Evolutionary conservation across 164 flowering plant species (phyloP).

Genomic region (Brasenia schreberi): DNA sequence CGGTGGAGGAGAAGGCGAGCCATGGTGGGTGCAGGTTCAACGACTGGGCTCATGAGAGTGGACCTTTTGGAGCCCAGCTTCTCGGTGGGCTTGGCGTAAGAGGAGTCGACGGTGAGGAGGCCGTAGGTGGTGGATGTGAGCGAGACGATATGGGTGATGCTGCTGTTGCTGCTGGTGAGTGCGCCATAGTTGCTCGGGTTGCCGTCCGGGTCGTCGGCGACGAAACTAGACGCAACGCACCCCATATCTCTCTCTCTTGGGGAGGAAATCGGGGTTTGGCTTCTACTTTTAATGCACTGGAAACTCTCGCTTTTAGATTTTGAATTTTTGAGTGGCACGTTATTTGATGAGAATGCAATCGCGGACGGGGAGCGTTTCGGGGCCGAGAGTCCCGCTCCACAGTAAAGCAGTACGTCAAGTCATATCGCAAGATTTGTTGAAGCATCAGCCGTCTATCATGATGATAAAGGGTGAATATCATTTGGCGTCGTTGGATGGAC

Average conservation of each 20-base stretch:
- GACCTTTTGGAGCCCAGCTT: not conserved
- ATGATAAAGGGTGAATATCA: no score
- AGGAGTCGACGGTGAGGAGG: constrained; percentile 59
- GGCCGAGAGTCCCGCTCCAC: not conserved
- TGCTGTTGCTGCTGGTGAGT: constrained; percentile 4
- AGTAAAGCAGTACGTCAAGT: no score
- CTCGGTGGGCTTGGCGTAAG: constrained; percentile 13
- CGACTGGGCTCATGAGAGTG: constrained; percentile 15
- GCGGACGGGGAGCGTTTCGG: not conserved
- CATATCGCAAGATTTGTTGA: no score
- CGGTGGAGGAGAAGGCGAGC: constrained; percentile 18
- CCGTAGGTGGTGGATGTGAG: constrained; percentile 97
- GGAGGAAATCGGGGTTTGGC: not conserved
- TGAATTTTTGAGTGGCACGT: not conserved
- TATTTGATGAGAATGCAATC: not conserved
- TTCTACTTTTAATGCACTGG: not conserved
- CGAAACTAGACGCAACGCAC: constrained; percentile 57
- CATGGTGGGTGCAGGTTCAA: constrained; percentile 18
- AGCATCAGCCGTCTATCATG: no score
- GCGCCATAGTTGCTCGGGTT: not conserved
- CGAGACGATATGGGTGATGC: constrained; percentile 74
- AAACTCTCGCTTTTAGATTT: not conserved
- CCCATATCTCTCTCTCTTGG: constrained; percentile 38
- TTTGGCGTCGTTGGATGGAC: no score
- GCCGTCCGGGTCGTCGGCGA: constrained; percentile 24